These are phyloP conservation scores for Moesziomyces aphidis DNA, from an alignment of 1,284 basidiomycete genomes.

Conservation along the genomic window DNA sequence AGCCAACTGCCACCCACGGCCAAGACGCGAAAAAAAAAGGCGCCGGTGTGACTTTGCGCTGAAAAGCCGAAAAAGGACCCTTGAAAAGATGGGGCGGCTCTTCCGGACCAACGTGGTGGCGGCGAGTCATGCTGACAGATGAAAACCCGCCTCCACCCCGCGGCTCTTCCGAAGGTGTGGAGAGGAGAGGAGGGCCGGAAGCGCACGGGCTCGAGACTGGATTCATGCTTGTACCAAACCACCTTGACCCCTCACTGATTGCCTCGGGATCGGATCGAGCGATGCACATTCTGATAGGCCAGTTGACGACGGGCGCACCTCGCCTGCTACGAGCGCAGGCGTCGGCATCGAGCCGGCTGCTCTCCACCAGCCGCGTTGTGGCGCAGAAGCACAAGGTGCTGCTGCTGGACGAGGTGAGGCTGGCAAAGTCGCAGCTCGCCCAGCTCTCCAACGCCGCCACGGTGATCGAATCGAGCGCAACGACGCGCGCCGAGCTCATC, in stretches of 20 bases:
- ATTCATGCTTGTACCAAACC: too few relatives aligned
- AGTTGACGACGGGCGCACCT: not conserved
- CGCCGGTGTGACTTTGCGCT: not conserved
- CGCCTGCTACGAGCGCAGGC: not conserved
- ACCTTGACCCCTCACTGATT: too few relatives aligned
- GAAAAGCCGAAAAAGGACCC: slow-evolving; percentile 9
- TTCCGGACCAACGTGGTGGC: too few relatives aligned
- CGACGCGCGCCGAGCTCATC: slow-evolving; percentile 45
- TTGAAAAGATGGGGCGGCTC: slow-evolving; percentile 1
- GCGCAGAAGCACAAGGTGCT: slow-evolving; percentile 48
- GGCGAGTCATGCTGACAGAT: slow-evolving; percentile 34
- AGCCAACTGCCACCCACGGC: not conserved
- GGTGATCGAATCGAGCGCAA: slow-evolving; percentile 38
- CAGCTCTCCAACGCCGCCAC: slow-evolving; percentile 39
- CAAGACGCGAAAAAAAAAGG: slow-evolving; percentile 1
- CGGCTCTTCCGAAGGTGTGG: not conserved
- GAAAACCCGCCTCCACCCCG: not conserved
- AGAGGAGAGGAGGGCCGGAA: not conserved
- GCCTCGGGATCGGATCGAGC: too few relatives aligned
- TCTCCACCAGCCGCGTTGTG: slow-evolving; percentile 10
- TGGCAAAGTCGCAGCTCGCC: slow-evolving; percentile 46
- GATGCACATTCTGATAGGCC: too few relatives aligned
- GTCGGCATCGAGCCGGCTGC: not conserved
- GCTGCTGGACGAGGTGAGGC: slow-evolving; percentile 58
- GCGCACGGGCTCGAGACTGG: not conserved